Percentiles rank a stretch among this genome's conserved stretches.
phyloP scores from a whole-genome alignment of 768 basidiomycete genomes.

The Suillus americanus region DNA sequence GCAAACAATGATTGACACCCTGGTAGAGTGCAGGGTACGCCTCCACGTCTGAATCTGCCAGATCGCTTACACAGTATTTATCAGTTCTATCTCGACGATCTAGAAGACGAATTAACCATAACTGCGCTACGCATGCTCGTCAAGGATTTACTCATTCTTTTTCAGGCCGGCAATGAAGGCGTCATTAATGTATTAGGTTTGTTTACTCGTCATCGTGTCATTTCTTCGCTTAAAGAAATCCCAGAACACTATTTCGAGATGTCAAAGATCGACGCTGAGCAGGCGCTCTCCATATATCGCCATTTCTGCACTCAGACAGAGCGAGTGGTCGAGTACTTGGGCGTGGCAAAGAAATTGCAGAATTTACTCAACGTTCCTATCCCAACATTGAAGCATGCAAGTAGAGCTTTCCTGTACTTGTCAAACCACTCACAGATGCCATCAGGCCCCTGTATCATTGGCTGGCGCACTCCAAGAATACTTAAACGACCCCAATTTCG shows the following conservation, averaged over 20 bases:
- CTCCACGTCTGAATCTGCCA: slow-evolving; percentile 3
- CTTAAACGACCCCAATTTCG: slow-evolving; percentile 94
- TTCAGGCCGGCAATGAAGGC: slow-evolving; percentile 96
- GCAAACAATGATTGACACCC: slow-evolving; percentile 83
- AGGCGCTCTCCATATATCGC: slow-evolving; percentile 86
- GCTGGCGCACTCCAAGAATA: slow-evolving; percentile 94
- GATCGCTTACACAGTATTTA: neutral
- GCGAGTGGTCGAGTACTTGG: slow-evolving; percentile 87
- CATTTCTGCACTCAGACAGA: slow-evolving; percentile 95
- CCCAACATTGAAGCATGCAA: slow-evolving; percentile 88
- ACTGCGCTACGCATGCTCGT: slow-evolving; percentile 90
- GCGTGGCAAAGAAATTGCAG: slow-evolving; percentile 89
- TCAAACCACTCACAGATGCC: slow-evolving; percentile 3
- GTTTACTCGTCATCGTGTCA: slow-evolving; percentile 30
- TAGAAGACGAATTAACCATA: slow-evolving; percentile 89
- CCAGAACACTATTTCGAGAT: slow-evolving; percentile 97
- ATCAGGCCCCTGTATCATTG: slow-evolving; percentile 90
- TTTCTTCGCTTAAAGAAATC: slow-evolving; percentile 13
- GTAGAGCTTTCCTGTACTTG: slow-evolving; percentile 22
- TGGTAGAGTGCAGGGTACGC: slow-evolving; percentile 86
- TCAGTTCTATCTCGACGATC: slow-evolving; percentile 91
- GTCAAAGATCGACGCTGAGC: slow-evolving; percentile 88
- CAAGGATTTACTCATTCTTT: slow-evolving; percentile 93
- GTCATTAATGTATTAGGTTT: slow-evolving; percentile 78
- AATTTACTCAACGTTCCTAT: slow-evolving; percentile 92